A percentile compares a stretch with the other conserved stretches of the same genome.
Evolutionary conservation across 2,329 filamentous ascomycete genomes (phyloP).

Genomic region (Epichloe scottii): DNA sequence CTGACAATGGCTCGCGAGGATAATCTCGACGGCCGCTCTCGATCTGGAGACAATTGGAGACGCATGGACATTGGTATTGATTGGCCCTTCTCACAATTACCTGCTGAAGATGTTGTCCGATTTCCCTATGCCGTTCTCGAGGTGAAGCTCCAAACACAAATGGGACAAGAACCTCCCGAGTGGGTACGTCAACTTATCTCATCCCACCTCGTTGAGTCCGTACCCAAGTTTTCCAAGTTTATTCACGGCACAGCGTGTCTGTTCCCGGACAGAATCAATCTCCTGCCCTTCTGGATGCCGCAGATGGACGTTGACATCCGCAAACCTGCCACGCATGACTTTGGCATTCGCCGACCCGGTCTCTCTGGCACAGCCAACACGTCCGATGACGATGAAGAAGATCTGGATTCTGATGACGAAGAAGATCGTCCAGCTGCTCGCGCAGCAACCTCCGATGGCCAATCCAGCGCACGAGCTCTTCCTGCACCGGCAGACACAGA

Average conservation of each 20-base stretch:
- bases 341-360: slow-evolving; percentile 75
- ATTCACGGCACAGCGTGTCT: slow-evolving; percentile 87
- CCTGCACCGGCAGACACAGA: slow-evolving; percentile 54
- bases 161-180: slow-evolving; percentile 85
- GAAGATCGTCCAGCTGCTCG: slow-evolving; percentile 16
- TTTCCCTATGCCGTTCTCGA: slow-evolving; percentile 96
- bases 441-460: slow-evolving; percentile 16
- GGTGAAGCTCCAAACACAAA: slow-evolving; percentile 94
- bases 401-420: slow-evolving; percentile 56
- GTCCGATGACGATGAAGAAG: slow-evolving; percentile 58
- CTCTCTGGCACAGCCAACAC: slow-evolving; percentile 67
- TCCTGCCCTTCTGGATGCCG: slow-evolving; percentile 94
- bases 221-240: slow-evolving; percentile 98
- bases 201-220: slow-evolving; percentile 93
- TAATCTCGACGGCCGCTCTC: slow-evolving; percentile 68
- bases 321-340: slow-evolving; percentile 77
- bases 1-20: slow-evolving; percentile 92
- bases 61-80: slow-evolving; percentile 97
- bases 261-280: slow-evolving; percentile 75
- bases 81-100: slow-evolving; percentile 82
- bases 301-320: slow-evolving; percentile 98
- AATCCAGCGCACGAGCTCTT: slow-evolving; percentile 28
- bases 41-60: slow-evolving; percentile 84
- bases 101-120: slow-evolving; percentile 69
- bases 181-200: slow-evolving; percentile 92